A percentile compares a stretch with the other conserved stretches of the same genome.
Evolutionary conservation across 1,284 basidiomycete species (phyloP).

Genomic region (Amylostereum chailletii): DNA sequence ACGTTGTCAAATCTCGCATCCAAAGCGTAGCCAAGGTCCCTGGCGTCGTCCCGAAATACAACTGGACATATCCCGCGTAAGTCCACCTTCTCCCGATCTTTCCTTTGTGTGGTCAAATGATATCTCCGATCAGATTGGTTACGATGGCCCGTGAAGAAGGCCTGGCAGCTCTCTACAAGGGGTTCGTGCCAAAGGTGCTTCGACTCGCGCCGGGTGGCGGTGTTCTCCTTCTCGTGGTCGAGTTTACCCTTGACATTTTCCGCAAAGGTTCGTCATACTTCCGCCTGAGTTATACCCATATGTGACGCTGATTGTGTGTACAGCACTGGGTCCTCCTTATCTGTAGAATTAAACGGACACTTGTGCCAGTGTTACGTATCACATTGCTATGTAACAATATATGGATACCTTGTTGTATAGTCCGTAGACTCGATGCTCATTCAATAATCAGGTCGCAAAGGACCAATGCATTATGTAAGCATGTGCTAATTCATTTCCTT

Average conservation of each 20-base stretch:
- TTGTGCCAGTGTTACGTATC: neutral
- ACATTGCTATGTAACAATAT: no score
- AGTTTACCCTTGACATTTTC: constrained; percentile 71
- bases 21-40: constrained; percentile 67
- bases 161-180: constrained; percentile 86
- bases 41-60: constrained; percentile 75
- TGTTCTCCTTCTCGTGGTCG: constrained; percentile 87
- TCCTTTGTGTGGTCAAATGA: neutral
- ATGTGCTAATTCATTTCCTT: no score
- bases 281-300: neutral
- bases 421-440: no score
- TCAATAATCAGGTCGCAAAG: no score
- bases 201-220: constrained; percentile 92
- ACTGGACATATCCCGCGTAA: constrained; percentile 85
- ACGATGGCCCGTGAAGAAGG: constrained; percentile 91
- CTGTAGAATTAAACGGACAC: neutral
- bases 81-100: constrained; percentile 18
- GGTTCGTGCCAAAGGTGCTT: constrained; percentile 81
- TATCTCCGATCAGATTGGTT: constrained; percentile 34
- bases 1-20: constrained; percentile 92
- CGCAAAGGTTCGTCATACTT: constrained; percentile 47
- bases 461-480: no score
- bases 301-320: neutral
- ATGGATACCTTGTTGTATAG: no score
- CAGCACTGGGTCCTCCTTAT: neutral